Percentiles rank a stretch among this genome's conserved stretches.
phyloP scores from a whole-genome alignment of 805 yeast genomes.

The Candida nitratophila region DNA sequence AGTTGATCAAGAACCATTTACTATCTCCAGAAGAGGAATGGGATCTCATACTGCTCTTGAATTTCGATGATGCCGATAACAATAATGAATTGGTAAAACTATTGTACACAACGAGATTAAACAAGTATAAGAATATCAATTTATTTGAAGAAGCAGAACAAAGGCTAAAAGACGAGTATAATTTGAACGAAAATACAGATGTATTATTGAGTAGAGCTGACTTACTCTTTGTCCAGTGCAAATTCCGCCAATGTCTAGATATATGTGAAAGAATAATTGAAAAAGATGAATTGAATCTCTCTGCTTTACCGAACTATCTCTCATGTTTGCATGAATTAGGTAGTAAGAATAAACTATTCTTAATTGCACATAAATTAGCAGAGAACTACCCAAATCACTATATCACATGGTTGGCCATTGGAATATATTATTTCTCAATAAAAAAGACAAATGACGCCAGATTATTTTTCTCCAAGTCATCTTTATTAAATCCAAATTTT shows the following conservation, averaged over 20 bases:
- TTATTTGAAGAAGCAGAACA: constrained; percentile 59
- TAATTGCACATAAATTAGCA: constrained; percentile 78
- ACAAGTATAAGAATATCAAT: constrained; percentile 59
- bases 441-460: constrained; percentile 76
- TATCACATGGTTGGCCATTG: constrained; percentile 89
- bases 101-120: constrained; percentile 67
- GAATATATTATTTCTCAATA: constrained; percentile 76
- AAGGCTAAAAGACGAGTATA: constrained; percentile 63
- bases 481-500: constrained; percentile 80
- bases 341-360: constrained; percentile 71
- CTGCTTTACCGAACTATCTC: constrained; percentile 69
- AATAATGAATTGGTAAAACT: constrained; percentile 75
- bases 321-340: constrained; percentile 82
- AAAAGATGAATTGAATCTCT: constrained; percentile 64
- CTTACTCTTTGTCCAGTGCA: constrained; percentile 64
- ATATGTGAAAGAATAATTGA: constrained; percentile 57
- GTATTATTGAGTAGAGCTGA: constrained; percentile 65
- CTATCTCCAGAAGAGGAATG: constrained; percentile 83
- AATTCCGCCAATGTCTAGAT: constrained; percentile 66
- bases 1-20: constrained; percentile 62
- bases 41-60: constrained; percentile 59
- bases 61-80: constrained; percentile 69
- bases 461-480: constrained; percentile 80
- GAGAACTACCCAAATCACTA: constrained; percentile 76
- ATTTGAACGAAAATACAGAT: constrained; percentile 63